Evolutionary conservation across 805 yeast species (phyloP).

Genomic region (Ogataea dorogensis): DNA sequence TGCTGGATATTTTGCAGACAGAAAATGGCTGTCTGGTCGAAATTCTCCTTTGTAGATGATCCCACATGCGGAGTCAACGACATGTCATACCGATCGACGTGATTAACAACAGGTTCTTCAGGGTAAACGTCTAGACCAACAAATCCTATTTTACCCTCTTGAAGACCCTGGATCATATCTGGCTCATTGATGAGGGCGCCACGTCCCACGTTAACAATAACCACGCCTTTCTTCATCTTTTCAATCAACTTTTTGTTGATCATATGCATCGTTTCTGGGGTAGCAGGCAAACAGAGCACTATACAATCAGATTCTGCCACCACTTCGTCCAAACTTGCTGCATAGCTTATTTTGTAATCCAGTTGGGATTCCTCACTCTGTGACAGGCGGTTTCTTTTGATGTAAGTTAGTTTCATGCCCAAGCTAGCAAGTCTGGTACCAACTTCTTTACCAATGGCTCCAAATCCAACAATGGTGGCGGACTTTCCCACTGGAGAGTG

Average conservation of each 20-base stretch:
- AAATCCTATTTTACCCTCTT: constrained; percentile 56
- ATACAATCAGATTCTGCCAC: constrained; percentile 47
- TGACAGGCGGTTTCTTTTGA: constrained; percentile 50
- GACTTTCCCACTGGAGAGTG: constrained; percentile 56
- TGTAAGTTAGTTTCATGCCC: constrained; percentile 65
- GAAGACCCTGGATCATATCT: constrained; percentile 60
- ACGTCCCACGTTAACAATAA: constrained; percentile 74
- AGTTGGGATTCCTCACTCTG: constrained; percentile 37
- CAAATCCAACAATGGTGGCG: constrained; percentile 71
- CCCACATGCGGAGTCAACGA: constrained; percentile 71
- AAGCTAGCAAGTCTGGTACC: constrained; percentile 55
- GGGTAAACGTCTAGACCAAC: constrained; percentile 76
- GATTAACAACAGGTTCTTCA: constrained; percentile 56
- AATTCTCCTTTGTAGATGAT: constrained; percentile 59
- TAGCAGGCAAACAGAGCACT: constrained; percentile 66
- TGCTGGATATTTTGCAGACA: constrained; percentile 57
- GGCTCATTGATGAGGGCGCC: constrained; percentile 67
- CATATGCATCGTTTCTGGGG: constrained; percentile 54
- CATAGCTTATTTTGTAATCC: constrained; percentile 46
- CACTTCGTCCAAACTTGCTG: constrained; percentile 42
- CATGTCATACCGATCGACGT: constrained; percentile 57
- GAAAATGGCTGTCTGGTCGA: constrained; percentile 46
- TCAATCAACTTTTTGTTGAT: constrained; percentile 48
- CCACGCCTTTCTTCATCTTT: constrained; percentile 49
- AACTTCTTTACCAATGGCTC: constrained; percentile 67